A percentile compares a stretch with the other conserved stretches of the same genome.
phyloP scores from a whole-genome alignment of 192 early-diverging fungal species.

The Polychytrium aggregatum region DNA sequence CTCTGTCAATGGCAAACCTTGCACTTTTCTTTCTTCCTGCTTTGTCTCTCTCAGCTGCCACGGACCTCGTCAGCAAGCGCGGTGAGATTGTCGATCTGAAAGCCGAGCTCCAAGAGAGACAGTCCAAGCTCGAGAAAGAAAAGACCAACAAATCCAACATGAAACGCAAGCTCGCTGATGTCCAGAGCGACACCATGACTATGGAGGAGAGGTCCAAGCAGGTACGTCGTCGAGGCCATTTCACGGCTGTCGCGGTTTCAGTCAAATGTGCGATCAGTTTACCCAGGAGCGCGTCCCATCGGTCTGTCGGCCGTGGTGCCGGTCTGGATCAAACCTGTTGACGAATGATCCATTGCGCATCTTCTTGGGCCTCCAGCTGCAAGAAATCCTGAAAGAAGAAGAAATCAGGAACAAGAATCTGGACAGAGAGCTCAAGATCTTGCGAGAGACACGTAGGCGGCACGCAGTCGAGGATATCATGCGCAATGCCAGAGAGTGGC shows the following conservation, averaged over 20 bases:
- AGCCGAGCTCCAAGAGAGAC: conserved; percentile 29
- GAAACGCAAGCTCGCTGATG: conserved; percentile 20
- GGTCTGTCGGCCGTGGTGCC: conserved; percentile 1
- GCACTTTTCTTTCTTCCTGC: no score
- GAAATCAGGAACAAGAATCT: conserved; percentile 34
- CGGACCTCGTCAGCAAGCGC: conserved; percentile 30
- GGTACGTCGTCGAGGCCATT: no score
- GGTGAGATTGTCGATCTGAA: conserved; percentile 34
- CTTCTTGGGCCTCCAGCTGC: conserved; percentile 25
- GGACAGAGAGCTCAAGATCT: conserved; percentile 38
- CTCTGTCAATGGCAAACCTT: background rate
- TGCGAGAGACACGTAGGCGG: conserved; percentile 35
- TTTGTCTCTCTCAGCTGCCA: no score
- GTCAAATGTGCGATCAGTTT: no score
- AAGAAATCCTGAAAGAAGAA: conserved; percentile 40
- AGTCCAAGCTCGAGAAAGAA: conserved; percentile 24
- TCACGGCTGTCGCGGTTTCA: no score
- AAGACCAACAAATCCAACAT: conserved; percentile 14
- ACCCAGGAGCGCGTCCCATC: no score
- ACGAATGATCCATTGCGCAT: no score
- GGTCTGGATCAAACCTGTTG: no score
- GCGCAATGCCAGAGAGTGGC: no score
- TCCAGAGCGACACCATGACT: conserved; percentile 32
- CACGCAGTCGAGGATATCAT: background rate
- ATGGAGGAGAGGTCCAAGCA: conserved; percentile 37